Evolutionary conservation across 805 yeast species (phyloP).

Genomic region (Ogataea henricii): DNA sequence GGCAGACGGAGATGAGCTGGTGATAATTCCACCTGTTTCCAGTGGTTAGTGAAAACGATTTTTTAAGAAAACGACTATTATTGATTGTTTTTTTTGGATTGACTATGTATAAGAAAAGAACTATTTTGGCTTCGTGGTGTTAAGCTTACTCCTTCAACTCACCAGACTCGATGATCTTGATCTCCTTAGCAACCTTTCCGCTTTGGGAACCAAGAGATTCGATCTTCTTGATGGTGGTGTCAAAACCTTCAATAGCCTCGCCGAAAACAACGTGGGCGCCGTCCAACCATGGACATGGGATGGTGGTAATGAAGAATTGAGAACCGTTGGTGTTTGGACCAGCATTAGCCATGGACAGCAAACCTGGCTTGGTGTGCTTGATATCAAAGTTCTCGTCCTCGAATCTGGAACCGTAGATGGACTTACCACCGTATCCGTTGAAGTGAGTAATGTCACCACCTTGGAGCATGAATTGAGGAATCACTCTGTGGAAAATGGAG

Average conservation of each 20-base stretch:
- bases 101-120: slow-evolving; percentile 3
- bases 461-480: slow-evolving; percentile 95
- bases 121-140: neutral
- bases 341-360: slow-evolving; percentile 95
- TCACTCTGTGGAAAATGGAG: slow-evolving; percentile 92
- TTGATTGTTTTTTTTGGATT: neutral
- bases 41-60: slow-evolving; percentile 26
- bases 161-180: slow-evolving; percentile 59
- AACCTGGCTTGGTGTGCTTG: slow-evolving; percentile 78
- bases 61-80: neutral
- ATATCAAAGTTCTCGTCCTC: slow-evolving; percentile 73
- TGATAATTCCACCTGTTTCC: slow-evolving; percentile 36
- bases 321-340: slow-evolving; percentile 99
- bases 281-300: slow-evolving; percentile 83
- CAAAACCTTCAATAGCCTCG: slow-evolving; percentile 83
- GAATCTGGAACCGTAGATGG: slow-evolving; percentile 78
- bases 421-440: slow-evolving; percentile 91
- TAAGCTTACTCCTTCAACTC: slow-evolving; percentile 41
- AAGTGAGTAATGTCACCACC: slow-evolving; percentile 86
- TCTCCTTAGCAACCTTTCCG: slow-evolving; percentile 48
- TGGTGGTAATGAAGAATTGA: slow-evolving; percentile 95
- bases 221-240: slow-evolving; percentile 79
- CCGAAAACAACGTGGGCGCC: slow-evolving; percentile 96
- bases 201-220: slow-evolving; percentile 60
- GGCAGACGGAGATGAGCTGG: slow-evolving; percentile 24